A percentile compares a stretch with the other conserved stretches of the same genome.
phyloP scores from a whole-genome alignment of 768 basidiomycete species.

The Strobilomyces echinocephalus region DNA sequence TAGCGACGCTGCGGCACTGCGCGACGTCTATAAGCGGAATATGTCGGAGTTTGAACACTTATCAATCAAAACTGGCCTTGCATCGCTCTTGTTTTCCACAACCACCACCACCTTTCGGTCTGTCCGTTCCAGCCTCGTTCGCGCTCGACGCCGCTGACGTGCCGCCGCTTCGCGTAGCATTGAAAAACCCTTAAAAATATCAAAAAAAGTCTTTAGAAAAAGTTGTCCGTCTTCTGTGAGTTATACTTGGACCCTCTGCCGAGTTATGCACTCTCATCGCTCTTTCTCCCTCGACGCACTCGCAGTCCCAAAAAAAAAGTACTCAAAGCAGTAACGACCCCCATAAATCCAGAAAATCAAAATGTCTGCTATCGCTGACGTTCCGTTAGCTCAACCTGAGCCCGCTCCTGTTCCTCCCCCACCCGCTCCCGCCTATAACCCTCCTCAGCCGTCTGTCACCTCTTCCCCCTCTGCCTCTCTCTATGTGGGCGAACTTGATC shows the following conservation, averaged over 20 bases:
- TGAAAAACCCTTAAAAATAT: slow-evolving; percentile 51
- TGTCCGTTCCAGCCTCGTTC: slow-evolving; percentile 26
- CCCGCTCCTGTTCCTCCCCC: slow-evolving; percentile 40
- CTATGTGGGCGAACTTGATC: slow-evolving; percentile 98
- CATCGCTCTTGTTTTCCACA: slow-evolving; percentile 41
- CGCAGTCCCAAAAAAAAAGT: slow-evolving; percentile 70
- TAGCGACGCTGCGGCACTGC: not conserved
- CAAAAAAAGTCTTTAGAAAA: slow-evolving; percentile 65
- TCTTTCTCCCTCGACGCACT: slow-evolving; percentile 12
- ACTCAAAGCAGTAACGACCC: slow-evolving; percentile 90
- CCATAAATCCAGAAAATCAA: slow-evolving; percentile 45
- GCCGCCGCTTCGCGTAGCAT: slow-evolving; percentile 34
- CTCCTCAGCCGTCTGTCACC: slow-evolving; percentile 46
- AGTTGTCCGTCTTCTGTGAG: slow-evolving; percentile 70
- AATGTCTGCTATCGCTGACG: slow-evolving; percentile 62
- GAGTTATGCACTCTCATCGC: slow-evolving; percentile 12
- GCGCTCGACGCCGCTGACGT: slow-evolving; percentile 13
- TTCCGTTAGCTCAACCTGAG: slow-evolving; percentile 47
- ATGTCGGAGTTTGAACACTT: slow-evolving; percentile 40
- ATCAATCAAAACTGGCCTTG: slow-evolving; percentile 23
- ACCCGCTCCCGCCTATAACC: slow-evolving; percentile 53
- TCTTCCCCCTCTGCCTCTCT: slow-evolving; percentile 86
- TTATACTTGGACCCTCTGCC: slow-evolving; percentile 18
- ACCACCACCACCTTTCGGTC: slow-evolving; percentile 68
- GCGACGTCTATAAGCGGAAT: not conserved